Evolutionary conservation across 768 basidiomycete species (phyloP).

Genomic region (Termitomyces heimii): DNA sequence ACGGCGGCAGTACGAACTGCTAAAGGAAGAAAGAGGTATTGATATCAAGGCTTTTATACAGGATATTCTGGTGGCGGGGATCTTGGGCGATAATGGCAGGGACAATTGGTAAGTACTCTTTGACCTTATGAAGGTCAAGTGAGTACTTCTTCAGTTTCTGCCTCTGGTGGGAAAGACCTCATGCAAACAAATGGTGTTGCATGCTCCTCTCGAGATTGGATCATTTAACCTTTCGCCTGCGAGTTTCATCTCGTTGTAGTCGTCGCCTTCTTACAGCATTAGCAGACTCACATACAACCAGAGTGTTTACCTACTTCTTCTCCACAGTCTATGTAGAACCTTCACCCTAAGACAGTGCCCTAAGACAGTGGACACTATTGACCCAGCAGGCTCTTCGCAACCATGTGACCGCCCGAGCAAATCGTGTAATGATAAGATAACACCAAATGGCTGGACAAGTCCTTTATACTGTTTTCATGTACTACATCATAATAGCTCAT

Average conservation of each 20-base stretch:
- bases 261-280: neutral
- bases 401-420: neutral
- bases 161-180: neutral
- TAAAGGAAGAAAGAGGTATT: neutral
- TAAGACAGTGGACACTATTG: too few relatives aligned
- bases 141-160: neutral
- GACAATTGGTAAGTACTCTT: neutral
- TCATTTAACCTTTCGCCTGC: neutral
- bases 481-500: neutral
- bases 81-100: neutral
- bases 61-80: constrained; percentile 1
- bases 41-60: constrained; percentile 6
- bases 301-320: neutral
- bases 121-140: neutral
- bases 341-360: neutral
- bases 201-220: neutral
- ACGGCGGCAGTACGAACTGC: constrained; percentile 11
- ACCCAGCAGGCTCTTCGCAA: too few relatives aligned
- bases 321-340: neutral
- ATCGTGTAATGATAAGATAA: neutral
- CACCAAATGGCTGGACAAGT: neutral
- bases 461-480: neutral
- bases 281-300: neutral
- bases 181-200: neutral
- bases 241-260: neutral